These are phyloP conservation scores for Calonectria ilicicola DNA, from an alignment of 2,329 filamentous ascomycete species.

Conservation along the genomic window DNA sequence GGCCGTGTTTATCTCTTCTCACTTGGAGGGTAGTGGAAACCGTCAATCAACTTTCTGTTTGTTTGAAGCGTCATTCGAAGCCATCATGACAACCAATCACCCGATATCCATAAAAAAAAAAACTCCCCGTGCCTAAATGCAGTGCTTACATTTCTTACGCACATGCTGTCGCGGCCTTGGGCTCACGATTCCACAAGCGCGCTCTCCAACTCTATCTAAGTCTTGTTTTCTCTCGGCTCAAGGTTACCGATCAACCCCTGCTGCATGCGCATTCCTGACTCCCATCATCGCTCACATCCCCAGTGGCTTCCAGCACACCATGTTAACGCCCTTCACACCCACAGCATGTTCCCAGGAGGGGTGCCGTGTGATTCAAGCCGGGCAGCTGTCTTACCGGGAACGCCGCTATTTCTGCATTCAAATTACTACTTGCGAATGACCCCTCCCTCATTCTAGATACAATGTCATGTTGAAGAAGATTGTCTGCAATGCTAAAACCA, in stretches of 20 bases:
- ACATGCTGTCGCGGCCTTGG: slow-evolving; percentile 3
- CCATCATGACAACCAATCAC: background rate
- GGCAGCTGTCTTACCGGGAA: background rate
- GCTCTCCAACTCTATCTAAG: background rate
- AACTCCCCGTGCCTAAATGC: background rate
- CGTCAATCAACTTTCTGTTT: background rate
- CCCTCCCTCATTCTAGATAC: background rate
- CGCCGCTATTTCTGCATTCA: background rate
- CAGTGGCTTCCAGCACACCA: background rate
- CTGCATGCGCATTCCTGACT: background rate
- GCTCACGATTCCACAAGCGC: background rate
- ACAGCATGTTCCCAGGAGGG: background rate
- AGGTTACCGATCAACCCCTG: background rate
- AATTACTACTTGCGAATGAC: background rate
- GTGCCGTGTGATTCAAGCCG: slow-evolving; percentile 7
- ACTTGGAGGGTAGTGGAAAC: background rate
- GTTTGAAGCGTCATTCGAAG: background rate
- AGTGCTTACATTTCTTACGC: slow-evolving; percentile 8
- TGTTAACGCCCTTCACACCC: slow-evolving; percentile 5
- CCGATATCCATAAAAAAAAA: too few relatives aligned
- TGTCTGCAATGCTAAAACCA: too few relatives aligned
- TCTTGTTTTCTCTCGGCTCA: background rate
- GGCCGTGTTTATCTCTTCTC: background rate
- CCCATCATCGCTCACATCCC: background rate
- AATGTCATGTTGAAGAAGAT: background rate